Conservation (phyloP, 441 rosid species). For the Erysimum cheiri region DNA sequence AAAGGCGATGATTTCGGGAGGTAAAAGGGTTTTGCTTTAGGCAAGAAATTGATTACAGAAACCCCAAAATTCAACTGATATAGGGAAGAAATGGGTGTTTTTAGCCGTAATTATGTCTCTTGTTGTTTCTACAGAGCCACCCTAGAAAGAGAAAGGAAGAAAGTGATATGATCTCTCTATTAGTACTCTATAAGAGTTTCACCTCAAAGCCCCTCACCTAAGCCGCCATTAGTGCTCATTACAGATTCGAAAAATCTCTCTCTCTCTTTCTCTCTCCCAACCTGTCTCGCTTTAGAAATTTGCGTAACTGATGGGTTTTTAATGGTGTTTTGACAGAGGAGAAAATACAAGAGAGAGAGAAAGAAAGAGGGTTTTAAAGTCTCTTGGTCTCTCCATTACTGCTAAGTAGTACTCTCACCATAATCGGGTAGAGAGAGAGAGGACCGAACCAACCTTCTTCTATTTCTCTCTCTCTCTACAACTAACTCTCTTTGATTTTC, state of each 20-base stretch:
- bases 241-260: slow-evolving; percentile 38
- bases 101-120: slow-evolving; percentile 43
- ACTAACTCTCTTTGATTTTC: slow-evolving; percentile 37
- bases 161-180: slow-evolving; percentile 30
- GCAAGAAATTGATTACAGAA: slow-evolving; percentile 36
- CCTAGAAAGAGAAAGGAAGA: slow-evolving; percentile 34
- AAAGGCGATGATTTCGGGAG: slow-evolving; percentile 43
- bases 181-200: slow-evolving; percentile 10
- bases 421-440: slow-evolving; percentile 34
- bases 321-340: slow-evolving; percentile 42
- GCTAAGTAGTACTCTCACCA: slow-evolving; percentile 47
- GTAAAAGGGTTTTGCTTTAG: slow-evolving; percentile 33
- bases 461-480: slow-evolving; percentile 27
- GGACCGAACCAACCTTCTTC: slow-evolving; percentile 44
- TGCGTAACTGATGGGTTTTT: slow-evolving; percentile 45
- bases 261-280: slow-evolving; percentile 12
- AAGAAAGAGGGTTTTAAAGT: slow-evolving; percentile 38
- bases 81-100: background rate
- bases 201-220: slow-evolving; percentile 38
- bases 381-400: slow-evolving; percentile 46
- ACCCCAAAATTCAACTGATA: slow-evolving; percentile 1
- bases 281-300: slow-evolving; percentile 28
- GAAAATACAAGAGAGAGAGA: slow-evolving; percentile 21
- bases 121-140: slow-evolving; percentile 39
- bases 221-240: slow-evolving; percentile 45